Evolutionary conservation across 225 moss, liverwort and hornwort genomes (phyloP), one percentile per base, ranked within the genome.

Genomic region (Lunularia cruciata): DNA sequence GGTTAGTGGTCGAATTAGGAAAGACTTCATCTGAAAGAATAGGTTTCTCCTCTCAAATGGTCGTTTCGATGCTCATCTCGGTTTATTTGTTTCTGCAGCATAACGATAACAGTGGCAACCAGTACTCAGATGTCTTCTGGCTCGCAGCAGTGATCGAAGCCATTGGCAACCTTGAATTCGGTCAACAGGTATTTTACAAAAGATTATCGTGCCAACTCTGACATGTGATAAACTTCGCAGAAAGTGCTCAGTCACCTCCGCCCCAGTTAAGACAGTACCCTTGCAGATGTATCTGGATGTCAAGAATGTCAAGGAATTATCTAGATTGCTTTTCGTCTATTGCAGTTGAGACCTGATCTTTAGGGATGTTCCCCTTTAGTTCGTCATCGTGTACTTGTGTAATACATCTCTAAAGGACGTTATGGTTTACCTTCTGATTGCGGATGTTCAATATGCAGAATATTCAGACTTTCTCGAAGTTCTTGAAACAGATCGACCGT

Each of bases 401-500:
- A n/a, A n/a, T n/a, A n/a, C n/a, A n/a, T n/a, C n/a, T n/a, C n/a
- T n/a, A n/a, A n/a, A n/a, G n/a, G n/a, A n/a, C n/a, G n/a, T 22
- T 5, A 45, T 16, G 43, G 28, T 63, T 26, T 40, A 40, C n/a
- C n/a, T n/a, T n/a, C 13, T 64, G 45, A 28, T 57, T 13, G 57
- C 52, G 12, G 10, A 23, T 45, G 2, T 59, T 25, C 34, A 0
- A 6, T 45, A 35, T 72, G 65, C 92, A 98, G 96, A 93, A 89
- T 83, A 49, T 88, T 68, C 83, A 81, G 78, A 83, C 79, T 37
- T 69, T 98, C 55, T 81, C 83, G 20, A 85, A 90, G 79, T 87
- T 92, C 72, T 75, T 98, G 83, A 98, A 98, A 83, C 92, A 92
- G 78, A 93, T 98, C 75, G 96, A 98, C 76, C 96, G 90, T 33